Base-by-base conservation (phyloP, 2,329 filamentous ascomycete species). In the Trichoderma sp. region DNA sequence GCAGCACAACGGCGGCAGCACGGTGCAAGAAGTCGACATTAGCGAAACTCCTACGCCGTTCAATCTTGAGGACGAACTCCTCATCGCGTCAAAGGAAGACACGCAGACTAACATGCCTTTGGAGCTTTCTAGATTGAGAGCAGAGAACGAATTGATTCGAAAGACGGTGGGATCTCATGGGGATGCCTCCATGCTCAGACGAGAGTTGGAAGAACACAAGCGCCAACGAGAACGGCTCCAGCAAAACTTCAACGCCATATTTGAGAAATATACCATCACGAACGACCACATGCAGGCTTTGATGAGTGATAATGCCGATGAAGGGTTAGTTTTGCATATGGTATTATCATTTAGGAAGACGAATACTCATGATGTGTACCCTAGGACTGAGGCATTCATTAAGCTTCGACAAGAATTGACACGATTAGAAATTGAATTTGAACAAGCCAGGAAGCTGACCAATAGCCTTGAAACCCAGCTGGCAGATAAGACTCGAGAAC, bases 61-160 rank as follows among this genome's bases (percentile, higher is more conserved):
- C 48, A 86, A 79, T 68, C 83, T 90, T 9, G 87, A 89, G 75
- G 84, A 89, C 68, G 88, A 90, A 75, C 80, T 90, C 5, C 84
- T 86, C 61, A 81, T 81, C 67, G 83, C 84, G 27, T 74, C 75
- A 48, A 79, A 80, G 68, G 78, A 80, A 6, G 77, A 77, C 42
- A 73, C 70, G 13, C 76, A 78, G 13, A 74, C 77, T 12, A 81
- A 80, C 64, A 77, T 85, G 58, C 80, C 81, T 12, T 76, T 87
- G 19, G 85, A 88, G 73, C 74, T 88, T 25, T 86, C 86, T 34
- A 83, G 87, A 37, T 78, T 90, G 57, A 87, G 85, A 73, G 85
- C 87, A 6, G 88, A 90, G 76, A 89, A 88, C 71, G 82, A 84
- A 39, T 76, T 89, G 8, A 78, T 90, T 13, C 84, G 84, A 68